Percentiles rank a stretch among this genome's conserved stretches.
These are phyloP conservation scores for Annona cherimola DNA, from an alignment of 164 flowering plant genomes.

Conservation along the genomic window DNA sequence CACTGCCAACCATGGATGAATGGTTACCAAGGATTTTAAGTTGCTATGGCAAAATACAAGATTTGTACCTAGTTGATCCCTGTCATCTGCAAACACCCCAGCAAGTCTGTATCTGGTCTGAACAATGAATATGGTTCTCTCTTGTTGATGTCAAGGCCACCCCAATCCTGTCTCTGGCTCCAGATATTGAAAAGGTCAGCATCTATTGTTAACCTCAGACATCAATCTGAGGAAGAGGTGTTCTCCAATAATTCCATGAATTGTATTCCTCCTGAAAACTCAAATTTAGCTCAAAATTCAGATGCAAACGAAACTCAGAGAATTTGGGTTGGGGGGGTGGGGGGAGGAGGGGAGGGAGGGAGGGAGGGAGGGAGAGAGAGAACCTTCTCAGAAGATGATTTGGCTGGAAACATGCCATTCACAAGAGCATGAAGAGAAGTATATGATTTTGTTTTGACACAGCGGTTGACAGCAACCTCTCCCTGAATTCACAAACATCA, in stretches of 20 bases:
- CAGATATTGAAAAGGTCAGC: not conserved
- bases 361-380: too few species aligned
- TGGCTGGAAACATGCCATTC: conserved; percentile 83
- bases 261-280: conserved; percentile 79
- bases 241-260: conserved; percentile 88
- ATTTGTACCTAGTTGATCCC: not conserved
- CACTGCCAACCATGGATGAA: not conserved
- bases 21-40: not conserved
- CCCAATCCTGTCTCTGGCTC: not conserved
- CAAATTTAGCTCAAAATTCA: not conserved
- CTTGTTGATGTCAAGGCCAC: not conserved
- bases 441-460: conserved; percentile 74
- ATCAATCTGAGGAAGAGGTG: conserved; percentile 51
- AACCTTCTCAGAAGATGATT: conserved; percentile 65
- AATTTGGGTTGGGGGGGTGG: too few species aligned
- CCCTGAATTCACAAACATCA: conserved; percentile 41
- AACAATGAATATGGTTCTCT: not conserved
- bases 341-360: too few species aligned
- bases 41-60: not conserved
- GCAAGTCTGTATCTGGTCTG: not conserved
- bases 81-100: not conserved
- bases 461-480: conserved; percentile 69
- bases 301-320: not conserved
- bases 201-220: conserved; percentile 23
- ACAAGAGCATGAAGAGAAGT: conserved; percentile 74